Evolutionary conservation across 2,329 filamentous ascomycete species (phyloP), one percentile per base, ranked within the genome.

Genomic region (Shiraia sp.): DNA sequence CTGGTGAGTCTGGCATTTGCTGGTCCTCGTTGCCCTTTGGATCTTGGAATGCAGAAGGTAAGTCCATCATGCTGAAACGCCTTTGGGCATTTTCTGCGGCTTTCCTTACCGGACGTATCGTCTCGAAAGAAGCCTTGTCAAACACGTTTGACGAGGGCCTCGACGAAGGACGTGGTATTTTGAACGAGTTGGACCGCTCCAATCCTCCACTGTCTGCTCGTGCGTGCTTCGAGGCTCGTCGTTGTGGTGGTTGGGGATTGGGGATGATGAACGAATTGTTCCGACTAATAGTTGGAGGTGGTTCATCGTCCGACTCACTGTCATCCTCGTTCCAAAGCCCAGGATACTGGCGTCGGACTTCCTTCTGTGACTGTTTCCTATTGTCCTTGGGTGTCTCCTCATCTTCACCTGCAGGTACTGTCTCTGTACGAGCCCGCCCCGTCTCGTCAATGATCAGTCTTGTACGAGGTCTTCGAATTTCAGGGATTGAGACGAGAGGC

Each of bases 401-500:
- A 1, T 66, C 68, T 5, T 69, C 62, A 1, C 69, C 63, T 2
- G 56, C 54, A 32, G 64, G 53, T 19, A 67, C 58, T n/a, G 73
- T 75, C 51, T 76, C 72, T 5, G 75, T 75, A 9, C 75, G 65
- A 28, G 75, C 75, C 30, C 69, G 65, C 10, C 75, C 75, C 36
- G 63, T 72, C 47, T 75, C 73, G 48, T 77, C 75, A 25, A 78
- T 68, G 26, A 77, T 63, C 14, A 78, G 68, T 6, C 73, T 71
- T 32, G 71, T 72, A 35, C 69, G 65, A 8, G 69, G 65, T 38
- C 69, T 67, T 45, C 65, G 63, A 32, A 69, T 55, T 49, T 77
- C 75, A 3, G 74, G 73, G 10, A 78, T 77, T 6, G 73, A 67
- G 25, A 68, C 69, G 3, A 77, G 64, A 12, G 69, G 68, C 2